A percentile compares a stretch with the other conserved stretches of the same genome.
These are phyloP conservation scores for Quercus berberidifolia DNA, from an alignment of 306 rosid genomes.

Conservation along the genomic window DNA sequence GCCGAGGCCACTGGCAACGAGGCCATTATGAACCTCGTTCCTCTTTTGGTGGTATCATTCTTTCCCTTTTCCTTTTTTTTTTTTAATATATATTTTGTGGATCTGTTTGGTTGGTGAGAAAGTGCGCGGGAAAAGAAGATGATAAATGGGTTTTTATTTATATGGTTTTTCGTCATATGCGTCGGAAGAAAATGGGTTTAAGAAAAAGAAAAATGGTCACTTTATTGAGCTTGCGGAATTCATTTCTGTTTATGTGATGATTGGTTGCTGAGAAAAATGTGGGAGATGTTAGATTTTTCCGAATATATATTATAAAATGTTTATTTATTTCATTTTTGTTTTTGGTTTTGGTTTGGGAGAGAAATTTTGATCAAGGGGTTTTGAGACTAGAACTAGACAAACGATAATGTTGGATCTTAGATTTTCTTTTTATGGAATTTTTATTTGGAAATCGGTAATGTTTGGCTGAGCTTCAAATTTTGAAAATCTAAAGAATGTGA, in stretches of 20 bases:
- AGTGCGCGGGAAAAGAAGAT: not conserved
- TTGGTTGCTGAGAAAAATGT: not conserved
- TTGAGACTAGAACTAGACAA: too few relatives aligned
- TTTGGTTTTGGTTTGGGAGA: too few relatives aligned
- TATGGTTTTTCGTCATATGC: not conserved
- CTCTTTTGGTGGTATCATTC: slow-evolving; percentile 38
- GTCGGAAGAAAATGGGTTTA: not conserved
- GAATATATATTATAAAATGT: not conserved
- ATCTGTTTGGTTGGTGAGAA: not conserved
- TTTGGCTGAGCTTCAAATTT: not conserved
- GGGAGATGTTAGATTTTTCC: not conserved
- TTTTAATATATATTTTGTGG: not conserved
- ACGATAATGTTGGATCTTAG: too few relatives aligned
- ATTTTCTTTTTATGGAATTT: too few relatives aligned
- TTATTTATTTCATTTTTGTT: too few relatives aligned
- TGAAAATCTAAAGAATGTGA: not conserved
- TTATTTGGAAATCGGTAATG: too few relatives aligned
- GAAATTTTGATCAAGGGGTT: too few relatives aligned
- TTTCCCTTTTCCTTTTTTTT: not conserved
- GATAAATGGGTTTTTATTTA: not conserved
- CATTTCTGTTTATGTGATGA: not conserved
- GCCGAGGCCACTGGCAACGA: slow-evolving; percentile 44
- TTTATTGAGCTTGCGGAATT: too few relatives aligned
- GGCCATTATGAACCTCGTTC: slow-evolving; percentile 40
- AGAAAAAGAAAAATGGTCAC: not conserved